phyloP scores from a whole-genome alignment of 345 rosid genomes.

The Sonneratia alba region DNA sequence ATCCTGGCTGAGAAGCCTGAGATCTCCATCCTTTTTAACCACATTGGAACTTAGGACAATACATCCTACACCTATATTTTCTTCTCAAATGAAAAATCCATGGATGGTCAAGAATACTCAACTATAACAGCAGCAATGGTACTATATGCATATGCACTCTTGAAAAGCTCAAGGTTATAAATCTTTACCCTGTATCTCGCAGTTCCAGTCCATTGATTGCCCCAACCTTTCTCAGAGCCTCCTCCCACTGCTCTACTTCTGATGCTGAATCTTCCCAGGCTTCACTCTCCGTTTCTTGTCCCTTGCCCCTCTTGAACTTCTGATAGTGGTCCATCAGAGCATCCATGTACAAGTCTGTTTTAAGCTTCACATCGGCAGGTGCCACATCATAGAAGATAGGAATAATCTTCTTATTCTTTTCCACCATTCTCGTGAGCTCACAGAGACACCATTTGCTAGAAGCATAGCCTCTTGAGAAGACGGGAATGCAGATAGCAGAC shows the following conservation, averaged over 20 bases:
- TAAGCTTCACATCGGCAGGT: not conserved
- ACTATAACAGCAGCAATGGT: no score
- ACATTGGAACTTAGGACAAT: no score
- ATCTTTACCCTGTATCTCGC: not conserved
- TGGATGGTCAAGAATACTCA: no score
- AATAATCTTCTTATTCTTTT: not conserved
- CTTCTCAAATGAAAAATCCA: no score
- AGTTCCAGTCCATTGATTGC: not conserved
- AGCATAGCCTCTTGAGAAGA: not conserved
- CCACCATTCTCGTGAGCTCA: not conserved
- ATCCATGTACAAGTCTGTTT: not conserved
- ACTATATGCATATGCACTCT: fast-evolving
- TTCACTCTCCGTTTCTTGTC: no score
- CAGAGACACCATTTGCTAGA: conserved; percentile 1
- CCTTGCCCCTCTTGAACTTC: not conserved
- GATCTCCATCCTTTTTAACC: no score
- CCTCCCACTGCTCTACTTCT: not conserved
- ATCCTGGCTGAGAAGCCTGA: no score
- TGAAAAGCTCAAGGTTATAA: not conserved
- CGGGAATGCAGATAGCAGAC: conserved; percentile 3
- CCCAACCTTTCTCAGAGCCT: not conserved
- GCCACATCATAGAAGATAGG: conserved; percentile 7
- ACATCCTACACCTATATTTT: no score
- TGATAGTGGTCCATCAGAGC: not conserved
- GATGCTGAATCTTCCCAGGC: not conserved